Evolutionary conservation across 441 rosid genomes (phyloP).

Genomic region (Pelargonium cotyledonis): DNA sequence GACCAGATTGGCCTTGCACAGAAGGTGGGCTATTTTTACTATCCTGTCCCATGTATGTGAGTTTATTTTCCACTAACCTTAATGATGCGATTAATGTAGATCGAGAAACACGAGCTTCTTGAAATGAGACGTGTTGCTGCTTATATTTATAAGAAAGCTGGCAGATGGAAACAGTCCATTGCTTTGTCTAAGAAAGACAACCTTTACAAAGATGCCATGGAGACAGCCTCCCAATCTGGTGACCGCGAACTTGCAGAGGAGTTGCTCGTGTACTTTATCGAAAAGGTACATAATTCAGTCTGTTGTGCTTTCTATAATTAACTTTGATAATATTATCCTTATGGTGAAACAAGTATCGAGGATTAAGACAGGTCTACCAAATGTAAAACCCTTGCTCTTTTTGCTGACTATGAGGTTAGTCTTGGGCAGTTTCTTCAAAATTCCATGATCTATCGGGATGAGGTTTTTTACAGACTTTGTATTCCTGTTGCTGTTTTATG

Average conservation of each 20-base stretch:
- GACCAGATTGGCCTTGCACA: constrained; percentile 29
- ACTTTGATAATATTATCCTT: neutral
- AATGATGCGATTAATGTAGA: constrained; percentile 31
- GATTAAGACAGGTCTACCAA: neutral
- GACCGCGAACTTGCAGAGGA: constrained; percentile 98
- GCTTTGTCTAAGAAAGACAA: constrained; percentile 94
- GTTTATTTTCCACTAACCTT: neutral
- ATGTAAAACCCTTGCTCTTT: neutral
- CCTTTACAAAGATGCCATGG: constrained; percentile 96
- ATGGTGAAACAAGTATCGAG: neutral
- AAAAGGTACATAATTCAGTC: constrained; percentile 45
- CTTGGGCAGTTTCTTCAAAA: neutral
- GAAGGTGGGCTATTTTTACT: constrained; percentile 13
- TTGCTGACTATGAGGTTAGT: neutral
- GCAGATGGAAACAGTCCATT: constrained; percentile 99
- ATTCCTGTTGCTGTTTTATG: no score
- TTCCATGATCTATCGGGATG: neutral
- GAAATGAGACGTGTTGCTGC: constrained; percentile 99
- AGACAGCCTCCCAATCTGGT: constrained; percentile 97
- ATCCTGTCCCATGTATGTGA: neutral
- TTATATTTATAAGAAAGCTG: constrained; percentile 95
- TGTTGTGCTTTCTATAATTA: neutral
- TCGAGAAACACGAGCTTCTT: constrained; percentile 96
- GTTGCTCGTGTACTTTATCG: constrained; percentile 93
- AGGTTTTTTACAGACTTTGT: no score